Percentiles rank a stretch among this genome's conserved stretches.
These are phyloP conservation scores for Aspergillus japonicus DNA, from an alignment of 2,329 filamentous ascomycete species.

Conservation along the genomic window DNA sequence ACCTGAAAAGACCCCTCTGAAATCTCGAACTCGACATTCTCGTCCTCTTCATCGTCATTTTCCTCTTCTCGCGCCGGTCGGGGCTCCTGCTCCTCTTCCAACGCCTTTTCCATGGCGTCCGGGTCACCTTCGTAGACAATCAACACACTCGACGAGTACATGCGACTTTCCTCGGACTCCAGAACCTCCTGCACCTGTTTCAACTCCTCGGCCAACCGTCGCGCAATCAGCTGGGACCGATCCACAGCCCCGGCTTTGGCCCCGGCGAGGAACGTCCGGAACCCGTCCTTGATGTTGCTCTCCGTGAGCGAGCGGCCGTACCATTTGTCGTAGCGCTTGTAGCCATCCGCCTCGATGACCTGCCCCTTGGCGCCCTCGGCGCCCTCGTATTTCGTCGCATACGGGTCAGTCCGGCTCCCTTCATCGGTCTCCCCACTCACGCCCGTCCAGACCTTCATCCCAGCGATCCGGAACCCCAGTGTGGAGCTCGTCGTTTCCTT, in stretches of 20 bases:
- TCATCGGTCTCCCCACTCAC: slow-evolving; percentile 33
- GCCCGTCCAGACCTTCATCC: slow-evolving; percentile 60
- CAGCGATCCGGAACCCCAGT: slow-evolving; percentile 64
- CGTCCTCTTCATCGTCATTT: slow-evolving; percentile 29
- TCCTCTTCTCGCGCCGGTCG: slow-evolving; percentile 24
- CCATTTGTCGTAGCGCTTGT: slow-evolving; percentile 63
- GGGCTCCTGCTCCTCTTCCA: slow-evolving; percentile 45
- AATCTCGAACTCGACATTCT: slow-evolving; percentile 28
- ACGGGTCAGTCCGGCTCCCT: slow-evolving; percentile 34
- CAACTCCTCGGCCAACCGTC: slow-evolving; percentile 43
- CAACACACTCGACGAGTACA: slow-evolving; percentile 66
- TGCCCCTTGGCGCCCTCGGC: slow-evolving; percentile 46
- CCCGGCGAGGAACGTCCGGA: slow-evolving; percentile 57
- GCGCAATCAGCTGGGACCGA: slow-evolving; percentile 45
- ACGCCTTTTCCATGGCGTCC: slow-evolving; percentile 52
- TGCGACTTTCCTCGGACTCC: slow-evolving; percentile 60
- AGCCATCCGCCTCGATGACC: slow-evolving; percentile 51
- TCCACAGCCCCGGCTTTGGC: slow-evolving; percentile 42
- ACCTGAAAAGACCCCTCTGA: slow-evolving; percentile 32
- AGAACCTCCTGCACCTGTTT: slow-evolving; percentile 48
- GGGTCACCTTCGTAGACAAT: slow-evolving; percentile 66
- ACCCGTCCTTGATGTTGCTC: slow-evolving; percentile 57
- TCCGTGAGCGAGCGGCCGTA: slow-evolving; percentile 61
- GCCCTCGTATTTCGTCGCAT: slow-evolving; percentile 44
- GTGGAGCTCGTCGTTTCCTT: slow-evolving; percentile 58